phyloP scores from a whole-genome alignment of 768 basidiomycete genomes.

The Gloeopeniophorella convolvens region DNA sequence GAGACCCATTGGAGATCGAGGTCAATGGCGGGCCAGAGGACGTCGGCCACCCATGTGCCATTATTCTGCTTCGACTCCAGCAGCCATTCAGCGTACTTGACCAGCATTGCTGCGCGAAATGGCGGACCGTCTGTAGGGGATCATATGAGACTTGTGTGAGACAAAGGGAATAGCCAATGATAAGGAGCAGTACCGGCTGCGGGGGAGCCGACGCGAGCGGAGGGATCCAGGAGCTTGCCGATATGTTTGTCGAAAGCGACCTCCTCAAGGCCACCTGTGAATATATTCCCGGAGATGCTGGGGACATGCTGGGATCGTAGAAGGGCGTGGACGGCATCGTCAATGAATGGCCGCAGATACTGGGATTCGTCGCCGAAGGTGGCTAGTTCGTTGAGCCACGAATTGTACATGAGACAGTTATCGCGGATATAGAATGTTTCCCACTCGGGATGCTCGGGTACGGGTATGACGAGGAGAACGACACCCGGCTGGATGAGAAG shows the following conservation, averaged over 20 bases:
- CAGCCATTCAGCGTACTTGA: constrained; percentile 16
- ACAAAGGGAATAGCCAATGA: not conserved
- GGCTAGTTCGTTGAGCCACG: constrained; percentile 9
- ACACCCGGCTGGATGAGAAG: not conserved
- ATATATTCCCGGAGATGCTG: constrained; percentile 12
- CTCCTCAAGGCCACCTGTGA: constrained; percentile 9
- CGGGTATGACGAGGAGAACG: not conserved
- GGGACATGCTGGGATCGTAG: constrained; percentile 11
- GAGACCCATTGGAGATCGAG: constrained; percentile 14
- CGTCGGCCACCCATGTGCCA: not conserved
- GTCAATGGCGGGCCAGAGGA: constrained; percentile 10
- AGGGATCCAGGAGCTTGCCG: not conserved
- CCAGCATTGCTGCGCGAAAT: constrained; percentile 3
- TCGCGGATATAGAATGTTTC: constrained; percentile 6
- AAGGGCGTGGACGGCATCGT: constrained; percentile 2
- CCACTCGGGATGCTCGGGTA: not conserved
- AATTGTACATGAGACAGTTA: constrained; percentile 8
- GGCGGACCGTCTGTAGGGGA: constrained; percentile 1
- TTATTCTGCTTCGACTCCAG: constrained; percentile 8
- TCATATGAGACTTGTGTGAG: not conserved
- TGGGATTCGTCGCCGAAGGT: not conserved
- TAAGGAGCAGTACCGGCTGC: not conserved
- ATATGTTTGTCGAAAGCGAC: constrained; percentile 5
- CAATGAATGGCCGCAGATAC: constrained; percentile 6
- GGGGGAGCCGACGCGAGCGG: constrained; percentile 1